Base-by-base conservation (phyloP, 768 basidiomycete species). In the Lyophyllum atratum region DNA sequence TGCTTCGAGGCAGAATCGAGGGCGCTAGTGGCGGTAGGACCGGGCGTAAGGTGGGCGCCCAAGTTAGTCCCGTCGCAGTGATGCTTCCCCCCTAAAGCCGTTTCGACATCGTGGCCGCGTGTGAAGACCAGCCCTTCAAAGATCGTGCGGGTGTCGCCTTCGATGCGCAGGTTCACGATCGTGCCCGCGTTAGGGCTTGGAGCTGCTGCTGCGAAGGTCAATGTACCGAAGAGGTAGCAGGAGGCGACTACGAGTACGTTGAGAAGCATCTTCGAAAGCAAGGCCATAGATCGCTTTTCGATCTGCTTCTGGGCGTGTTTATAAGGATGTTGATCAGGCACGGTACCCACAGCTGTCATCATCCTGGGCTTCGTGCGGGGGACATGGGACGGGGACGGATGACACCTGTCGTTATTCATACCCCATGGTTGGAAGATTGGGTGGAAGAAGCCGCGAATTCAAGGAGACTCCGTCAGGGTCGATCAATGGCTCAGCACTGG, bases 61-160 rank as follows among this genome's bases (percentile, higher is more conserved):
- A 71, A 60, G 56, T 80, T 80, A 14, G 76, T 77, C 10, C 80
- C 79, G 62, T 80, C 75, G 64, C 80, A 80, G 42, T 71, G 75
- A 51, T 74, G 74, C 9, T 64, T 74, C 3, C 72, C 76, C 4
- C 76, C 77, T 2, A 70, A 71, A 9, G 60, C 44, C 0, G 76
- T 75, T 7, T 74, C 74, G 12, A 80, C 69, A 43, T 73, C 62
- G 55, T 76, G 78, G n/a, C 78, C 78, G 34, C 50, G 60, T 14
- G 80, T 80, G 34, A 70, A 47, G 43, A 81, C 60, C 1, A 53
- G 44, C 5, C 69, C 74, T 51, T 79, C 77, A 52, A 75, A 80
- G 22, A 77, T 74, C 9, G 77, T 80, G 2, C 59, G 44, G 12
- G 66, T 45, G 15, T 56, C 61, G 9, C 78, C 79, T 59, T 78